phyloP scores from a whole-genome alignment of 495 filamentous ascomycete species.

The Penicillium alfredii region DNA sequence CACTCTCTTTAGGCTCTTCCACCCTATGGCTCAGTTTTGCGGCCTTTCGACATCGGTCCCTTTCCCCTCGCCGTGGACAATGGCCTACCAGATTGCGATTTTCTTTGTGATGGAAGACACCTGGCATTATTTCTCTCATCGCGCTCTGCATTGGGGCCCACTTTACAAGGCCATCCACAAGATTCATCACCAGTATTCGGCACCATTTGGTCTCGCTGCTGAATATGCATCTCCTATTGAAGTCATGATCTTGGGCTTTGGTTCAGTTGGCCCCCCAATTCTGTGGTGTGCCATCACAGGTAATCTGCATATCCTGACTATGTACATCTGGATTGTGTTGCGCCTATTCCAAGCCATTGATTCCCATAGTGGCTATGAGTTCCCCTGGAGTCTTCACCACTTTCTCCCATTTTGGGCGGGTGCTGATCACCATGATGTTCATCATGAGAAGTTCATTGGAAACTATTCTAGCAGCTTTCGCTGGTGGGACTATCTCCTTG shows the following conservation, averaged over 20 bases:
- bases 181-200: conserved; percentile 97
- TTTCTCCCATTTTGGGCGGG: conserved; percentile 98
- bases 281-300: conserved; percentile 78
- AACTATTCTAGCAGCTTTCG: conserved; percentile 98
- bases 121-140: conserved; percentile 98
- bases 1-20: conserved; percentile 63
- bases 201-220: conserved; percentile 91
- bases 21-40: conserved; percentile 92
- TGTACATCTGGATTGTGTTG: conserved; percentile 94
- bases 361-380: conserved; percentile 94
- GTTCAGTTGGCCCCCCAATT: conserved; percentile 77
- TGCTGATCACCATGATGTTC: conserved; percentile 90
- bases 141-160: conserved; percentile 88
- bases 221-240: conserved; percentile 98
- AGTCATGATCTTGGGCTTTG: conserved; percentile 93
- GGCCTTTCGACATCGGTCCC: conserved; percentile 85
- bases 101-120: conserved; percentile 96
- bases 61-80: conserved; percentile 77
- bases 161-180: conserved; percentile 96
- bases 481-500: conserved; percentile 95
- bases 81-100: conserved; percentile 84
- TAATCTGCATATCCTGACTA: conserved; percentile 89
- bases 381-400: conserved; percentile 92
- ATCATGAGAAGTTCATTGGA: conserved; percentile 96
- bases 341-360: conserved; percentile 98